Conservation (phyloP, 495 filamentous ascomycete species). For the Neurospora discreta region DNA sequence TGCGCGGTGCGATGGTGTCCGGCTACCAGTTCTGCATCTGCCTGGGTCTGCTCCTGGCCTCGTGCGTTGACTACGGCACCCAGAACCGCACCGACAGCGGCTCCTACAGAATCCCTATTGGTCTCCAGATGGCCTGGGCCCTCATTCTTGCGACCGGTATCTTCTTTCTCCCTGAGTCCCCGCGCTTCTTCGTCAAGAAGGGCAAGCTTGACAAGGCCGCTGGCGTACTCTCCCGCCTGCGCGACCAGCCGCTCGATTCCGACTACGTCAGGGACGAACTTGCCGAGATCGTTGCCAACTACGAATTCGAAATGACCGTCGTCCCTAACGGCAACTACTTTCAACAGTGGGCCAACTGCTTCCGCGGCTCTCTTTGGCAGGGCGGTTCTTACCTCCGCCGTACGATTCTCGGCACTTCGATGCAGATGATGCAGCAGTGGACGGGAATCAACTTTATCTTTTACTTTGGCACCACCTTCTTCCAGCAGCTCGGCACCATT, state of each 20-base stretch:
- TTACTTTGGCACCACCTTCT: slow-evolving; percentile 77
- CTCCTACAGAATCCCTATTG: slow-evolving; percentile 64
- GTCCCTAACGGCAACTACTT: slow-evolving; percentile 51
- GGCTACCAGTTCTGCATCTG: slow-evolving; percentile 73
- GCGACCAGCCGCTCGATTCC: slow-evolving; percentile 54
- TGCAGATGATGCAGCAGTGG: slow-evolving; percentile 66
- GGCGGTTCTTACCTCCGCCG: slow-evolving; percentile 49
- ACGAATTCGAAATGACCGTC: slow-evolving; percentile 62
- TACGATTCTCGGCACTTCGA: slow-evolving; percentile 57
- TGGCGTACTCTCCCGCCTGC: slow-evolving; percentile 49
- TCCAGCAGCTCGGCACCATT: slow-evolving; percentile 61
- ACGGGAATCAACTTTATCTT: slow-evolving; percentile 74
- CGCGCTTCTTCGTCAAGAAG: slow-evolving; percentile 65
- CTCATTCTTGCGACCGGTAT: slow-evolving; percentile 49
- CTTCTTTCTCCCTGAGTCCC: slow-evolving; percentile 60
- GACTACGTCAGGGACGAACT: slow-evolving; percentile 55
- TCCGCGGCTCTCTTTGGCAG: slow-evolving; percentile 46
- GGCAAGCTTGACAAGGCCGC: slow-evolving; percentile 52
- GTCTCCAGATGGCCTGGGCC: slow-evolving; percentile 58
- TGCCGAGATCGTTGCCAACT: slow-evolving; percentile 68
- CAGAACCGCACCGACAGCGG: slow-evolving; percentile 49
- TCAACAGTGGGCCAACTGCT: slow-evolving; percentile 53
- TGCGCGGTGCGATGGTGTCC: slow-evolving; percentile 60
- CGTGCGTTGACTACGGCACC: slow-evolving; percentile 62
- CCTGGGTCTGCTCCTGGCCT: slow-evolving; percentile 59